phyloP scores from a whole-genome alignment of 805 yeast genomes.

The Lipomyces starkeyi region DNA sequence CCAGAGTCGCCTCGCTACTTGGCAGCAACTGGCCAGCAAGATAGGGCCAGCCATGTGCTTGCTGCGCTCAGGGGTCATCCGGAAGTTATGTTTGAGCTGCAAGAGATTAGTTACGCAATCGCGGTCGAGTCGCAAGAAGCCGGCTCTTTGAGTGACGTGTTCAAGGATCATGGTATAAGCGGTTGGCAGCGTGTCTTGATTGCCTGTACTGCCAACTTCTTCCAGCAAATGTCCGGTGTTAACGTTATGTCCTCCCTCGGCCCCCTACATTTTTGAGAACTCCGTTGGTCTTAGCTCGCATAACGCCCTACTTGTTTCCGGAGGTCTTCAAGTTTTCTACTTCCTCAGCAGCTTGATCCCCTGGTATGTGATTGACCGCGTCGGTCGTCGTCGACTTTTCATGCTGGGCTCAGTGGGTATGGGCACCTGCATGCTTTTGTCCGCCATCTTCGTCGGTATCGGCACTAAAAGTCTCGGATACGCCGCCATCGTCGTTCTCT shows the following conservation, averaged over 20 bases:
- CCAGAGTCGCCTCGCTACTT: conserved; percentile 80
- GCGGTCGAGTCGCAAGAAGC: conserved; percentile 26
- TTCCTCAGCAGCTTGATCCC: conserved; percentile 25
- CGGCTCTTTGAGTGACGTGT: conserved; percentile 29
- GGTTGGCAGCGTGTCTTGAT: conserved; percentile 55
- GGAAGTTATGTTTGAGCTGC: conserved; percentile 19
- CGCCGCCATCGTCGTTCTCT: conserved; percentile 28
- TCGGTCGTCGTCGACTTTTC: conserved; percentile 72
- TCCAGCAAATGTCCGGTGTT: conserved; percentile 52
- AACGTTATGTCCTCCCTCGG: conserved; percentile 41
- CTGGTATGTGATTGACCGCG: conserved; percentile 28
- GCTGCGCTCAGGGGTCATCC: conserved; percentile 74
- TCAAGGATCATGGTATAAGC: conserved; percentile 52
- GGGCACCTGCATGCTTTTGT: conserved; percentile 45
- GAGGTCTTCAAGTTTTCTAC: conserved; percentile 24
- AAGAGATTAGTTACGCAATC: conserved; percentile 28
- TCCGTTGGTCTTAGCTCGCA: conserved; percentile 21
- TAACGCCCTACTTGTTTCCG: conserved; percentile 23
- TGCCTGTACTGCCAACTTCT: conserved; percentile 54
- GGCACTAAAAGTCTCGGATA: conserved; percentile 23
- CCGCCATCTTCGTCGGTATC: conserved; percentile 28
- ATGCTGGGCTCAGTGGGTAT: conserved; percentile 59
- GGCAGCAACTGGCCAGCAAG: conserved; percentile 61
- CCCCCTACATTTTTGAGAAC: conserved; percentile 39
- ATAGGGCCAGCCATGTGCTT: conserved; percentile 56